Evolutionary conservation across 2,329 filamentous ascomycete species (phyloP), one percentile per base, ranked within the genome.

Genomic region (Ophiostoma ulmi): DNA sequence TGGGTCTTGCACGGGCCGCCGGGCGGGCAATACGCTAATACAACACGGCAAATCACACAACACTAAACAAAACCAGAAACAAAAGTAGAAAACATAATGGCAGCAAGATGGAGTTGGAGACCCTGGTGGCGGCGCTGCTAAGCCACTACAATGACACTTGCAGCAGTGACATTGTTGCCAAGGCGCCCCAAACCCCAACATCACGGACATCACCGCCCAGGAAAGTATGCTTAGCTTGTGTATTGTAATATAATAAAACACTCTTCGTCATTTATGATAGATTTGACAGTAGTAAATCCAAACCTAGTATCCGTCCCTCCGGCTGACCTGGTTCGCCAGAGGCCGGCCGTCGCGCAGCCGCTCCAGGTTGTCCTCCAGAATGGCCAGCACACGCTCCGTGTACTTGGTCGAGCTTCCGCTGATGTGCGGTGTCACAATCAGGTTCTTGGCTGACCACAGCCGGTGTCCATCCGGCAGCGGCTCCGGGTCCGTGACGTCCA

Each of bases 401-500:
- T 84, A 84, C 10, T 76, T 76, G 0, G 77, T 79, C 8, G 82
- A 83, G 6, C 73, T 73, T 0, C 81, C 81, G 68, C 83, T 84
- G 13, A 85, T 77, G 72, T 86, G 84, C 20, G 84, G 84, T 31
- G 83, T 84, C 65, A 94, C 85, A 69, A 90, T 85, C 20, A 90
- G 82, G 77, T 93, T 93, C 72, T 86, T 86, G 17, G 89, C 82
- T 36, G 81, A 84, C 91, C 91, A 94, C 68, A 94, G 79, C 73
- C 86, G 84, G 76, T 91, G 87, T 5, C 89, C 86, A 2, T 83
- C 79, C 0, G 91, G 90, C 73, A 94, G 77, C 0, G 92, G 92
- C 78, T 94, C 92, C 0, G 91, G 91, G 72, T 94, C 91, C 1
- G 91, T 91, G 0, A 94, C 91, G 77, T 94, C 91, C 58, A 94